Evolutionary conservation across 768 basidiomycete genomes (phyloP), one percentile per base, ranked within the genome.

Genomic region (Kondoa malvinella): DNA sequence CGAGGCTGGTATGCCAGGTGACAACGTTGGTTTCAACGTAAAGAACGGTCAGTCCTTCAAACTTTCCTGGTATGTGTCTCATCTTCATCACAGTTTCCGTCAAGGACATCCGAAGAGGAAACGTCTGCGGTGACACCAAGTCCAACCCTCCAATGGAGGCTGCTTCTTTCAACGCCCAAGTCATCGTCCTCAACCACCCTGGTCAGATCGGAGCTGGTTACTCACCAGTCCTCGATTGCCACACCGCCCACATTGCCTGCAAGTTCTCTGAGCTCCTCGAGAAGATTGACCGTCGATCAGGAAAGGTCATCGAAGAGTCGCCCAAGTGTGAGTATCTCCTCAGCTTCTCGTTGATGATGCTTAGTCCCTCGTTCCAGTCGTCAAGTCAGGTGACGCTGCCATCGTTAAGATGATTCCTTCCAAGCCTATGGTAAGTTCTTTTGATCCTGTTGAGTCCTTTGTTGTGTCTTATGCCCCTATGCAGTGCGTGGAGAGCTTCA

Each of bases 141-240:
- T 96, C 96, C 81, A 94, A 97, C 83, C 95, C 95, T 75, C 91
- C 92, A 74, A 95, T 92, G 86, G 92, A 95, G 82, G 92, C 92
- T 72, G 89, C 91, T 72, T 94, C 92, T 70, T 94, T 97, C 89
- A 96, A 87, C 80, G 94, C 95, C 73, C 95, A 97, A 84, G 94
- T 97, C 82, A 97, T 99, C 78, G 89, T 99, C 78, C 87, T 99
- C 79, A 97, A 97, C 85, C 95, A 99, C 85, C 95, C 95, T 65
- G 95, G 95, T 83, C 95, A 99, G 80, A 97, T 99, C 77, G 90
- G 90, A 81, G 89, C 92, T 76, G 95, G 95, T 75, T 97, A 97
- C 80, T 90, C 94, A 58, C 94, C 94, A 66, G 95, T 99, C 72
- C 87, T 99, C 75, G 95, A 99, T 82, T 99, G 95, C 82, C 95